Percentiles rank a stretch among this genome's conserved stretches.
Evolutionary conservation across 805 yeast genomes (phyloP).

Genomic region (Torulaspora indica): DNA sequence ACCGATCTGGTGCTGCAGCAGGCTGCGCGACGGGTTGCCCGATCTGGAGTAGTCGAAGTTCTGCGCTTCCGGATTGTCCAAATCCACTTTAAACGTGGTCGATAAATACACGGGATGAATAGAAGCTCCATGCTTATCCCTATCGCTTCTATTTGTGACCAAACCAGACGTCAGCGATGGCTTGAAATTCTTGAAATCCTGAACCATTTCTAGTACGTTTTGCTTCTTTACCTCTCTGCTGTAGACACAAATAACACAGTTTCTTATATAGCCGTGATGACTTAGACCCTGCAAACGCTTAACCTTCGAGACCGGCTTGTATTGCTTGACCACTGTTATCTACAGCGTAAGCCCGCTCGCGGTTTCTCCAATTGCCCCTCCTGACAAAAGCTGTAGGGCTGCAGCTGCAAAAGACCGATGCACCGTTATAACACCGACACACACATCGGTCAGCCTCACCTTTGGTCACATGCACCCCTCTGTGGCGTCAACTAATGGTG

Average conservation of each 20-base stretch:
- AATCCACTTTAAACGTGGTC: slow-evolving; percentile 81
- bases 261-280: neutral
- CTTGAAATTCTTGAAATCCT: slow-evolving; percentile 10
- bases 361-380: no score
- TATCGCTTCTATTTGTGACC: slow-evolving; percentile 27
- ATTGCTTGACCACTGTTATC: no score
- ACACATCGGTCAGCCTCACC: no score
- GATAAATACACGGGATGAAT: slow-evolving; percentile 87
- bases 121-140: slow-evolving; percentile 73
- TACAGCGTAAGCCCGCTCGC: no score
- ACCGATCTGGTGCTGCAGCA: slow-evolving; percentile 70
- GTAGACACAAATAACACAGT: neutral
- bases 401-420: no score
- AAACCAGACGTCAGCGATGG: slow-evolving; percentile 8
- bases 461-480: no score
- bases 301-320: no score
- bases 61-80: slow-evolving; percentile 52
- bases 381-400: no score
- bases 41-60: slow-evolving; percentile 84
- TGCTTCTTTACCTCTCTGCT: neutral
- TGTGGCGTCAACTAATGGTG: no score
- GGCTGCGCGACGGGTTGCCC: slow-evolving; percentile 89
- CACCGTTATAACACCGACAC: no score
- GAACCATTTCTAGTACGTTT: slow-evolving; percentile 3
- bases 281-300: neutral